phyloP scores from a whole-genome alignment of 495 filamentous ascomycete genomes.

The Annulohypoxylon maeteangense region DNA sequence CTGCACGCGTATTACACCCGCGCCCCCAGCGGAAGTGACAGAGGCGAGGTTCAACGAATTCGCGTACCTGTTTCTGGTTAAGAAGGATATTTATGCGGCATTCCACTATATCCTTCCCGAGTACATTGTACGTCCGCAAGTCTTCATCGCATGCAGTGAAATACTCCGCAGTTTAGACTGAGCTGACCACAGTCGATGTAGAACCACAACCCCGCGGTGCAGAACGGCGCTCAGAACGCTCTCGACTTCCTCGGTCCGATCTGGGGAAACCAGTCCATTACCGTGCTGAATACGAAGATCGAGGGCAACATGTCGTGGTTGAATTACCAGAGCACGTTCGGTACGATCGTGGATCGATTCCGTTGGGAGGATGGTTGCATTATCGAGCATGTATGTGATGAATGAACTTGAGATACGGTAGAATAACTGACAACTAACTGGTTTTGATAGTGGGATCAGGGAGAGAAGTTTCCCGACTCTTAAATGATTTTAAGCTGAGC shows the following conservation, averaged over 20 bases:
- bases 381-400: conserved; percentile 52
- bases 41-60: conserved; percentile 48
- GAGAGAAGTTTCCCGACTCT: conserved; percentile 41
- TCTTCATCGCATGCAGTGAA: neutral
- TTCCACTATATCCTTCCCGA: conserved; percentile 51
- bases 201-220: conserved; percentile 54
- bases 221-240: conserved; percentile 52
- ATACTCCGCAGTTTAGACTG: neutral
- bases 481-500: neutral
- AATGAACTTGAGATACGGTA: no score
- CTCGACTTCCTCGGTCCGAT: conserved; percentile 50
- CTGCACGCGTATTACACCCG: conserved; percentile 33
- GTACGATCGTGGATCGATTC: conserved; percentile 52
- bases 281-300: conserved; percentile 46
- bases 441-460: conserved; percentile 44
- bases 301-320: conserved; percentile 51
- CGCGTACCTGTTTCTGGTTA: conserved; percentile 49
- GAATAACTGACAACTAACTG: neutral
- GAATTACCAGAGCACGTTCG: conserved; percentile 47
- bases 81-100: conserved; percentile 51
- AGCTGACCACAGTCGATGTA: conserved; percentile 16
- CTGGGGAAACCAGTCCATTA: conserved; percentile 45
- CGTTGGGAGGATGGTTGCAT: conserved; percentile 56
- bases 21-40: conserved; percentile 40
- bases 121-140: conserved; percentile 50